phyloP scores from a whole-genome alignment of 495 filamentous ascomycete species.

The Tuber aestivum region DNA sequence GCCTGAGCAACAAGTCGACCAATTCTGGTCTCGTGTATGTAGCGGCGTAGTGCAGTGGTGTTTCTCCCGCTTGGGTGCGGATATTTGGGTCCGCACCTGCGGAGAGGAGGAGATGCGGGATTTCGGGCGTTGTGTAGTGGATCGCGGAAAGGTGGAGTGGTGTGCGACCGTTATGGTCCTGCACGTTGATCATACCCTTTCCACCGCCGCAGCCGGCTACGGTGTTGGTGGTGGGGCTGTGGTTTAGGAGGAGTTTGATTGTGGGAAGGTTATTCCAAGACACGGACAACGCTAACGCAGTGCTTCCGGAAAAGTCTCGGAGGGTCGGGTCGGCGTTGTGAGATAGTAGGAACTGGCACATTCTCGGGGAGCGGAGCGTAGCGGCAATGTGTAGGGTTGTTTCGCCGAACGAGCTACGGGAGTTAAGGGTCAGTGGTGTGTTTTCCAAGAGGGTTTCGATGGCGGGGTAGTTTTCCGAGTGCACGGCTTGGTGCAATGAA shows the following conservation, averaged over 20 bases:
- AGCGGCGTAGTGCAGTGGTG: slow-evolving; percentile 13
- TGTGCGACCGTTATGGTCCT: slow-evolving; percentile 7
- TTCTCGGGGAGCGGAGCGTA: background rate
- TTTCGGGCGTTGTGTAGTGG: slow-evolving; percentile 7
- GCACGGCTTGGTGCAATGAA: slow-evolving; percentile 1
- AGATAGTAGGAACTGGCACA: background rate
- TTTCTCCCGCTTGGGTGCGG: background rate
- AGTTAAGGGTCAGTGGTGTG: background rate
- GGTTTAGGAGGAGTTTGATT: slow-evolving; percentile 6
- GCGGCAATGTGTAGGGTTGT: background rate
- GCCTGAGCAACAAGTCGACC: slow-evolving; percentile 5
- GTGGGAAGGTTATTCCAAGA: background rate
- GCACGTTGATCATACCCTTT: background rate
- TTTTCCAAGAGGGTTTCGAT: background rate
- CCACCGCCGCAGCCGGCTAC: background rate
- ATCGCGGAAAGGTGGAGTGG: slow-evolving; percentile 15
- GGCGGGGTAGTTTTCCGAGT: background rate
- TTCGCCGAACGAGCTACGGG: background rate
- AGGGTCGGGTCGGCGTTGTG: background rate
- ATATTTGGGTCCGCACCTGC: background rate
- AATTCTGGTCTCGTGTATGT: slow-evolving; percentile 4
- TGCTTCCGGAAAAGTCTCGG: background rate
- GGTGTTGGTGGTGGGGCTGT: slow-evolving; percentile 1
- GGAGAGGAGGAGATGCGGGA: slow-evolving; percentile 11
- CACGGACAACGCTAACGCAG: background rate